These are phyloP conservation scores for Aspergillus ruber DNA, from an alignment of 2,329 filamentous ascomycete genomes.

Conservation along the genomic window DNA sequence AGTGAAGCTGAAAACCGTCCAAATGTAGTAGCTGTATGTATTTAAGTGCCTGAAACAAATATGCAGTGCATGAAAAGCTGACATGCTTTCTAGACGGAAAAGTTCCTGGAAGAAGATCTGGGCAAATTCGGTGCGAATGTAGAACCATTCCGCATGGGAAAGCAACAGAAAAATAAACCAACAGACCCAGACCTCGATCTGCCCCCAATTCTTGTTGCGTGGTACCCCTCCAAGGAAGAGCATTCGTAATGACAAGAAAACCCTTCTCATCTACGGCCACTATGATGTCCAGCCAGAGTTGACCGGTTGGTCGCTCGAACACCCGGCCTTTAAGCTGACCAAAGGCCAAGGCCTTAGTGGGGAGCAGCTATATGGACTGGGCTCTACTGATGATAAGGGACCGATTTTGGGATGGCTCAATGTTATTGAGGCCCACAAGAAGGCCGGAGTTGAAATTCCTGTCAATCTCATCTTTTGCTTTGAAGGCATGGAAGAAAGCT, in stretches of 20 bases:
- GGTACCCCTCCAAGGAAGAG: conserved; percentile 1
- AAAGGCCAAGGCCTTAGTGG: not conserved
- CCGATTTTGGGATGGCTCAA: conserved; percentile 4
- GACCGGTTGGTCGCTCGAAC: not conserved
- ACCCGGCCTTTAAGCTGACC: not conserved
- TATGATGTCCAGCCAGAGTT: conserved; percentile 6
- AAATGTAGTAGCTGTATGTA: not conserved
- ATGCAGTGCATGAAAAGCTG: not conserved
- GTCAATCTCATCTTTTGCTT: conserved; percentile 93
- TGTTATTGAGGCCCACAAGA: conserved; percentile 4
- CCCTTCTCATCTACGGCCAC: conserved; percentile 6
- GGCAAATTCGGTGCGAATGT: conserved; percentile 9
- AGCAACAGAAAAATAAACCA: not conserved
- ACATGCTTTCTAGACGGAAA: not conserved
- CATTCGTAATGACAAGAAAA: not conserved
- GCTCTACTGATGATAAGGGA: conserved; percentile 6
- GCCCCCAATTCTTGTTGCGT: conserved; percentile 1
- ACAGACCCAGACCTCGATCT: not conserved
- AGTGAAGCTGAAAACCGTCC: not conserved
- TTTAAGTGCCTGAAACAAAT: not conserved
- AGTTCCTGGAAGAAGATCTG: conserved; percentile 5
- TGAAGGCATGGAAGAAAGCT: conserved; percentile 92
- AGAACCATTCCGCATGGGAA: not conserved
- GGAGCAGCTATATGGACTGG: conserved; percentile 3
- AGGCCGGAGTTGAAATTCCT: conserved; percentile 2